These are phyloP conservation scores for Umbilicus rupestris DNA, from an alignment of 164 flowering plant genomes.

Conservation along the genomic window DNA sequence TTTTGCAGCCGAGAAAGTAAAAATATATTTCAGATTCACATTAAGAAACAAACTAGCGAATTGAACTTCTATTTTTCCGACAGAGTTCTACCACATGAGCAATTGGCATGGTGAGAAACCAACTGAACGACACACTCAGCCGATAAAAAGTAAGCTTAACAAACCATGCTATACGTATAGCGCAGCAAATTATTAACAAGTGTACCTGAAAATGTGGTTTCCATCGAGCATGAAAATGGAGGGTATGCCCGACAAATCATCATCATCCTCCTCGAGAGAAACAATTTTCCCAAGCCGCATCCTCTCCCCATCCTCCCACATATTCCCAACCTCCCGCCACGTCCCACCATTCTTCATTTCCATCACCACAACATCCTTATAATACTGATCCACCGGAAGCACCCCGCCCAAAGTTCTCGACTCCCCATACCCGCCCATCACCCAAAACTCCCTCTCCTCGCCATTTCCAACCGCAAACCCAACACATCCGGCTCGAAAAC, in stretches of 20 bases:
- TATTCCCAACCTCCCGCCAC: slow-evolving; percentile 80
- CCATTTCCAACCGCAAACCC: slow-evolving; percentile 56
- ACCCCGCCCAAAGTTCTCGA: slow-evolving; percentile 69
- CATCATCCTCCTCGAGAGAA: slow-evolving; percentile 36
- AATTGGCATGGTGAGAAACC: neutral
- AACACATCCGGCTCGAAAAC: slow-evolving; percentile 76
- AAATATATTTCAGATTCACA: too few species aligned
- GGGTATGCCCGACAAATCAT: slow-evolving; percentile 23
- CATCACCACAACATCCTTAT: slow-evolving; percentile 71
- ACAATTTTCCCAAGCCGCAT: slow-evolving; percentile 57
- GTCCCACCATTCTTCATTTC: slow-evolving; percentile 43
- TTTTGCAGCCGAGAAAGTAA: too few species aligned
- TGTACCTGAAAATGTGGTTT: slow-evolving; percentile 54
- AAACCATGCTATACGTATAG: neutral
- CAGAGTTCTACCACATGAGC: neutral
- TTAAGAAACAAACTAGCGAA: too few species aligned
- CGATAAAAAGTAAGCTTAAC: neutral
- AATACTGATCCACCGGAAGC: slow-evolving; percentile 83
- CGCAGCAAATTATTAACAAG: neutral
- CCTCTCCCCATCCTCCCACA: slow-evolving; percentile 83
- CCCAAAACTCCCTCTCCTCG: slow-evolving; percentile 80
- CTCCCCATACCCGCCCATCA: slow-evolving; percentile 95
- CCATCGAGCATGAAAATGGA: slow-evolving; percentile 76
- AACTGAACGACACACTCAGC: neutral
- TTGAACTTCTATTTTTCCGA: neutral